phyloP scores from a whole-genome alignment of 306 rosid genomes.

The Medicago ruthenica region DNA sequence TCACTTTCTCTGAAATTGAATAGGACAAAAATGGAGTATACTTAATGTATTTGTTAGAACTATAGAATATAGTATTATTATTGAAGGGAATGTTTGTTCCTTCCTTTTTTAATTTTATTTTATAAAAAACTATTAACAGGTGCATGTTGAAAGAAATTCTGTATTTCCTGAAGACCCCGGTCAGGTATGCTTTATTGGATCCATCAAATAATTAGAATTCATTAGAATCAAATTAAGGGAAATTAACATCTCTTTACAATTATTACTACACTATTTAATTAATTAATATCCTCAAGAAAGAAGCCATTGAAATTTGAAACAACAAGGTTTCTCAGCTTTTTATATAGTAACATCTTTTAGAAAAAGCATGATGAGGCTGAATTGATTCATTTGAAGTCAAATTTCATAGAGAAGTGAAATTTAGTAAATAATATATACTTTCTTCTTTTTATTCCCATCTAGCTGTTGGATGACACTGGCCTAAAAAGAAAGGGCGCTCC shows the following conservation, averaged over 20 bases:
- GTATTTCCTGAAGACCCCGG: constrained; percentile 65
- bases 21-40: constrained; percentile 36
- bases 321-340: constrained; percentile 45
- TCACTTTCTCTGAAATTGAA: not conserved
- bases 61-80: no score
- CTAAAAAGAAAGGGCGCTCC: constrained; percentile 55
- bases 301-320: constrained; percentile 15
- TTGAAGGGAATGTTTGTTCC: constrained; percentile 10
- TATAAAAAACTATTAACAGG: constrained; percentile 38
- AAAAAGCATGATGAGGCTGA: constrained; percentile 49
- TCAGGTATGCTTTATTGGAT: constrained; percentile 58
- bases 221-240: constrained; percentile 44
- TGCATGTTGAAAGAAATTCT: constrained; percentile 51
- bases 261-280: constrained; percentile 33
- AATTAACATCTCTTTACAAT: constrained; percentile 32
- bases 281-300: not conserved
- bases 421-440: constrained; percentile 3
- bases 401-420: constrained; percentile 28
- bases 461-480: constrained; percentile 57
- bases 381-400: constrained; percentile 49
- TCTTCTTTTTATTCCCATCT: constrained; percentile 37
- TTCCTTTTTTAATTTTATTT: constrained; percentile 6
- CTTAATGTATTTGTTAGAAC: no score
- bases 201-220: constrained; percentile 28
- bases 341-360: constrained; percentile 27